Percentiles rank a stretch among this genome's conserved stretches.
Conservation (phyloP, 2,329 filamentous ascomycete genomes). For the Cladophialophora exuberans region DNA sequence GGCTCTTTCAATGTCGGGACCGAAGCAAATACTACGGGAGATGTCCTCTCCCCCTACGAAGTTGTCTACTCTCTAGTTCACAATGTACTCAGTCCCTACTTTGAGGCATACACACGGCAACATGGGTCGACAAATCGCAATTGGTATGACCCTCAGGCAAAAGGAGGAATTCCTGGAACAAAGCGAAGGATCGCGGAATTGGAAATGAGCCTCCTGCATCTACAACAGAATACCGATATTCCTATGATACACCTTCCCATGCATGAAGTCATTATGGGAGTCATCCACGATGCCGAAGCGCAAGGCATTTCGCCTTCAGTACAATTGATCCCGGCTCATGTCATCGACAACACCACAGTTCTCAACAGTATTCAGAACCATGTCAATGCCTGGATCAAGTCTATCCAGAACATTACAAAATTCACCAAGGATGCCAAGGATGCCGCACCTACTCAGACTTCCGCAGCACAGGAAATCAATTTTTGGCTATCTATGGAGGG, state of each 20-base stretch:
- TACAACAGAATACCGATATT: slow-evolving; percentile 98
- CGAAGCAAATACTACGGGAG: slow-evolving; percentile 61
- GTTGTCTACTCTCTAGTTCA: slow-evolving; percentile 90
- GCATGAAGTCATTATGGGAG: slow-evolving; percentile 84
- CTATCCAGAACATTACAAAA: slow-evolving; percentile 94
- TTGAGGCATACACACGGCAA: slow-evolving; percentile 90
- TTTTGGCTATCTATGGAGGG: slow-evolving; percentile 99
- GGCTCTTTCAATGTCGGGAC: slow-evolving; percentile 59
- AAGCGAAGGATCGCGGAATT: slow-evolving; percentile 97
- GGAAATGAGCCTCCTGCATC: slow-evolving; percentile 83
- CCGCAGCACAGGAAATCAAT: slow-evolving; percentile 96
- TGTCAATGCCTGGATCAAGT: slow-evolving; percentile 98
- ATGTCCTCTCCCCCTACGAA: slow-evolving; percentile 82
- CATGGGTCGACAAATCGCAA: slow-evolving; percentile 70
- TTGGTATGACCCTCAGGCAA: slow-evolving; percentile 82
- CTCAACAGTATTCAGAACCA: slow-evolving; percentile 91
- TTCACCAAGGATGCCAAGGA: slow-evolving; percentile 71
- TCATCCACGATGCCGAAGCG: slow-evolving; percentile 75
- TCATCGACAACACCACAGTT: slow-evolving; percentile 88
- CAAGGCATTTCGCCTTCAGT: slow-evolving; percentile 71
- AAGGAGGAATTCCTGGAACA: slow-evolving; percentile 93
- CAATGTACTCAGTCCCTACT: slow-evolving; percentile 90
- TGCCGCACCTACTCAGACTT: slow-evolving; percentile 62
- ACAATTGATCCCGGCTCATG: slow-evolving; percentile 72
- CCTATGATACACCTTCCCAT: slow-evolving; percentile 86